A percentile compares a stretch with the other conserved stretches of the same genome.
These are phyloP conservation scores for Talaromyces sp. DNA, from an alignment of 2,329 filamentous ascomycete genomes.

Conservation along the genomic window DNA sequence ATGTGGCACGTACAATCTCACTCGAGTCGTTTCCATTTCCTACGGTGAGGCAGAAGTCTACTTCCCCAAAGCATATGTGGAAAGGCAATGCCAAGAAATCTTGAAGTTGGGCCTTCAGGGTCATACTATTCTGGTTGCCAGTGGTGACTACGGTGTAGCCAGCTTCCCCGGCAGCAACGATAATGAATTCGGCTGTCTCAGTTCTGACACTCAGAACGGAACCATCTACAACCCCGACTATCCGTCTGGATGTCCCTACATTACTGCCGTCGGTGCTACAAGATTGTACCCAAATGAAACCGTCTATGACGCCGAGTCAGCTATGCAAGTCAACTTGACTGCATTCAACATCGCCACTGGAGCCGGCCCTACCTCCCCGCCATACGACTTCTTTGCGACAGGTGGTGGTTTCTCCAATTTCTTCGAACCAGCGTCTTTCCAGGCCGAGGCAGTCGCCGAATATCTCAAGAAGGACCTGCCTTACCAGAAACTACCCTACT, in stretches of 20 bases:
- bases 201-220: conserved; percentile 14
- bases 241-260: conserved; percentile 51
- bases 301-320: conserved; percentile 11
- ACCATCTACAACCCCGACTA: conserved; percentile 50
- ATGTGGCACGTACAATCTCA: conserved; percentile 35
- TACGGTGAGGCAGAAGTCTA: conserved; percentile 55
- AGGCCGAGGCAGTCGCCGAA: conserved; percentile 37
- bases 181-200: conserved; percentile 25
- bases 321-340: conserved; percentile 16
- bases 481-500: conserved; percentile 11
- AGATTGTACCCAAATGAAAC: conserved; percentile 6
- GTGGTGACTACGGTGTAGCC: conserved; percentile 28
- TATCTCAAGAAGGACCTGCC: conserved; percentile 28
- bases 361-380: conserved; percentile 24
- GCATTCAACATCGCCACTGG: conserved; percentile 22
- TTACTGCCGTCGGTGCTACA: conserved; percentile 46
- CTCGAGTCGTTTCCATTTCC: conserved; percentile 56
- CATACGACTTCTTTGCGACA: conserved; percentile 29
- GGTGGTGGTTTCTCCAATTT: conserved; percentile 49
- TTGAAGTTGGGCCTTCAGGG: conserved; percentile 49
- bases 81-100: conserved; percentile 46
- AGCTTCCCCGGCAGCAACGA: conserved; percentile 38
- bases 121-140: conserved; percentile 31
- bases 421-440: conserved; percentile 44
- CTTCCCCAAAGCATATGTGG: conserved; percentile 53